Conservation (phyloP, 176 grass and related monocot species). For the Oryza longistaminata region DNA sequence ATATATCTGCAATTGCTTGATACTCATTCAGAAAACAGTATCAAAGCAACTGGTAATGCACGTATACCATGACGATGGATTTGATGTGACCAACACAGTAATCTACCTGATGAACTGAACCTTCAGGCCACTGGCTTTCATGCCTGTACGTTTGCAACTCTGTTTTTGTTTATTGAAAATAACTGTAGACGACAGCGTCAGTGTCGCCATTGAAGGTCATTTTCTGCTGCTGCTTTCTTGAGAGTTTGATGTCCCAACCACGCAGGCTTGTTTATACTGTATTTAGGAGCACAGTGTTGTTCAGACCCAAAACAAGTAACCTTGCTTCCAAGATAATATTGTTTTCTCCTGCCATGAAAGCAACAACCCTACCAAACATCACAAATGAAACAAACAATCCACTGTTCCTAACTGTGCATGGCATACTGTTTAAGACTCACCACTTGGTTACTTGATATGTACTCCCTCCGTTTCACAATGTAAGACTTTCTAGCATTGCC, state of each 20-base stretch:
- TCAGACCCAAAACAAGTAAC: slow-evolving; percentile 1
- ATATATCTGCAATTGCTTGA: not conserved
- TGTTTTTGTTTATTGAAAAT: slow-evolving; percentile 25
- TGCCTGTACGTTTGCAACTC: not conserved
- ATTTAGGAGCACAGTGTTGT: not conserved
- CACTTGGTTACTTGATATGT: too few relatives aligned
- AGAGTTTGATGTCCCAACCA: not conserved
- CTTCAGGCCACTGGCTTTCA: not conserved
- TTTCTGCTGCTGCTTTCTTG: not conserved
- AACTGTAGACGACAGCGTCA: not conserved
- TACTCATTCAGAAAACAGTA: not conserved
- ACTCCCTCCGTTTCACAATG: too few relatives aligned
- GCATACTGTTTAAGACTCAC: not conserved
- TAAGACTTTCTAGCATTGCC: too few relatives aligned
- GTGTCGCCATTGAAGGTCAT: not conserved
- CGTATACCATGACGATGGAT: not conserved
- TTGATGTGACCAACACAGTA: slow-evolving; percentile 8
- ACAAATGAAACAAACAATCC: not conserved
- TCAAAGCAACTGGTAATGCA: not conserved
- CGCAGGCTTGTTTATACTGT: not conserved
- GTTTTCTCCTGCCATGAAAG: slow-evolving; percentile 4
- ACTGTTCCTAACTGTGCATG: not conserved
- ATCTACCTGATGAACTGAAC: not conserved
- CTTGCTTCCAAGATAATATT: slow-evolving; percentile 15
- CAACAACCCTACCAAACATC: not conserved